phyloP scores from a whole-genome alignment of 2,329 filamentous ascomycete genomes.

The Aspergillus amoenus region DNA sequence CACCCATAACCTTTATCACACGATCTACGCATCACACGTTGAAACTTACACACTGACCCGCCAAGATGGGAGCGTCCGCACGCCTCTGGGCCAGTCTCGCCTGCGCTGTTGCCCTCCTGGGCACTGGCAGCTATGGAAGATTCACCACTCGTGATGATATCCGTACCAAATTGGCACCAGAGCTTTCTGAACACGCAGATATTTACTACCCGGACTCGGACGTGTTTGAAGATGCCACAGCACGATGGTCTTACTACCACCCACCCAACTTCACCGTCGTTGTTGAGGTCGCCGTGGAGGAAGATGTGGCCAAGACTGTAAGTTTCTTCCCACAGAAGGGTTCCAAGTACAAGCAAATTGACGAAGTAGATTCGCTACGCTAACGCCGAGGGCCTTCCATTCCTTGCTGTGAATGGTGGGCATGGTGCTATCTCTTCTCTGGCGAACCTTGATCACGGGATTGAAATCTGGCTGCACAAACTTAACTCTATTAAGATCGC shows the following conservation, averaged over 20 bases:
- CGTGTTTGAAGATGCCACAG: constrained; percentile 7
- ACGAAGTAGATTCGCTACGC: constrained; percentile 14
- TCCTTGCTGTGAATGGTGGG: constrained; percentile 14
- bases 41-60: neutral
- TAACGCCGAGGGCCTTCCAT: constrained; percentile 11
- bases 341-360: neutral
- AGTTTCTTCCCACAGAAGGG: neutral
- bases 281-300: constrained; percentile 13
- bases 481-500: constrained; percentile 32
- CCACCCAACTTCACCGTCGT: constrained; percentile 13
- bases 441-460: constrained; percentile 11
- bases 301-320: constrained; percentile 15
- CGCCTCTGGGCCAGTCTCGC: neutral
- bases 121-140: neutral
- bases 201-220: constrained; percentile 10
- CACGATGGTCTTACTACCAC: constrained; percentile 12
- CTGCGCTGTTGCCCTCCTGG: neutral
- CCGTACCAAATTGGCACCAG: neutral
- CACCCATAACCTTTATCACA: neutral
- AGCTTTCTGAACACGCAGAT: constrained; percentile 7
- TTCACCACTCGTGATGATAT: neutral
- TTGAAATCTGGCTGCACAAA: constrained; percentile 26
- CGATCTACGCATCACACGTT: neutral
- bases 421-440: constrained; percentile 13
- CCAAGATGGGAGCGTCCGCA: neutral